Base-by-base conservation (phyloP, 208 protist genomes). In the Crithidia fasciculata region DNA sequence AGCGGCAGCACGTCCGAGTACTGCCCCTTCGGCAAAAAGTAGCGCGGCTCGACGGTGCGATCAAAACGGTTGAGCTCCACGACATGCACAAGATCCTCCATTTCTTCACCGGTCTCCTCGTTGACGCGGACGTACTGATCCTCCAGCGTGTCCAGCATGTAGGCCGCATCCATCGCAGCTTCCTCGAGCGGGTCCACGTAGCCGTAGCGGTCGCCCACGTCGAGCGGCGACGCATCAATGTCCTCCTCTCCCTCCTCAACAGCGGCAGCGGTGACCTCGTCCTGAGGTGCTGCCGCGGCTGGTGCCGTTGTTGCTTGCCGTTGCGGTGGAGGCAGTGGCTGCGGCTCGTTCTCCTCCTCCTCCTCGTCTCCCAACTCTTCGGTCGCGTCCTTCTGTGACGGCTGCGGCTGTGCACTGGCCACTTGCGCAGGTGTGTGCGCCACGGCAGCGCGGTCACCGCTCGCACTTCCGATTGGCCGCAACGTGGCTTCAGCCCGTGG, bases 61-160 rank as follows among this genome's bases (percentile, higher is more conserved):
- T 73, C 69, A 52, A 66, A 64, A 16, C 53, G 56, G 76, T 80
- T 70, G 5, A 83, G 50, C 73, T 76, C 76, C 9, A 88, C 76
- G 13, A 82, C 72, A 71, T 88, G 72, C 47, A 84, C 58, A 13
- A 74, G 3, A 65, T 85, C 79, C 59, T 84, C 80, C 58, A 84
- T 83, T 66, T 80, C 74, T 53, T 88, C 80, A 2, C 65, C 57
- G 2, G 76, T 88, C 64, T 80, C 78, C 52, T 77, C 79, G 71
- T 83, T 79, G 37, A 88, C 45, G 60, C 80, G 76, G 39, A 83
- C 78, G 72, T 80, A 83, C 69, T 83, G 73, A 60, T 72, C 47
- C 58, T 83, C 58, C n/a, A 80, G 79, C 18, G 58, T 66, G 58
- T 71, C 47, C 28, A 72, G 39, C 73, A 76, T 69, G 47, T 62